A percentile compares a stretch with the other conserved stretches of the same genome.
Evolutionary conservation across 805 yeast genomes (phyloP).

Genomic region (Jamesozyma spencerorum): DNA sequence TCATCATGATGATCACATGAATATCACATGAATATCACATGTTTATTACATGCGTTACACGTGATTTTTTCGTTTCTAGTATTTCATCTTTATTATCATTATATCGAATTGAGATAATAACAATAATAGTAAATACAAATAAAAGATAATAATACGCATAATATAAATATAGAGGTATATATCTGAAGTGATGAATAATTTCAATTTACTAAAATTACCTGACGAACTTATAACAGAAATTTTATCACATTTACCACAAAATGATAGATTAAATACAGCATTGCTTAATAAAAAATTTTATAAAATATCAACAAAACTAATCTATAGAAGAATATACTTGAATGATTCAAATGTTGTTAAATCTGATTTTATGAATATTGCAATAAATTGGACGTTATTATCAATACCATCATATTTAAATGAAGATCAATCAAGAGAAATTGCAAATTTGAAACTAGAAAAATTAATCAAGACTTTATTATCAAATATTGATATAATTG

Average conservation of each 20-base stretch:
- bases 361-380: constrained; percentile 29
- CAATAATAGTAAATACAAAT: no score
- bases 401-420: constrained; percentile 19
- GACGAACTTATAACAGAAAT: constrained; percentile 27
- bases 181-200: no score
- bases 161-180: no score
- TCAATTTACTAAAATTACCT: constrained; percentile 17
- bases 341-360: constrained; percentile 35
- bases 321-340: constrained; percentile 33
- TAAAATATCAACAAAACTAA: constrained; percentile 24
- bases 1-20: no score
- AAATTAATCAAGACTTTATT: constrained; percentile 23
- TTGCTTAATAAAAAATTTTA: constrained; percentile 24
- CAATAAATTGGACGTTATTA: constrained; percentile 35
- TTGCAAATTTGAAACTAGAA: constrained; percentile 26
- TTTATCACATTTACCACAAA: constrained; percentile 30
- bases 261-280: constrained; percentile 25
- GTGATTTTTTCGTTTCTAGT: no score
- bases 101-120: no score
- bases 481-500: constrained; percentile 16
- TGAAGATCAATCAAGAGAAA: constrained; percentile 22
- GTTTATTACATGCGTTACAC: no score
- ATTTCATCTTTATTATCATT: no score
- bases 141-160: no score
- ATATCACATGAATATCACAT: no score